Evolutionary conservation across 2,329 filamentous ascomycete genomes (phyloP).

Genomic region (Stagonosporopsis rhizophila): DNA sequence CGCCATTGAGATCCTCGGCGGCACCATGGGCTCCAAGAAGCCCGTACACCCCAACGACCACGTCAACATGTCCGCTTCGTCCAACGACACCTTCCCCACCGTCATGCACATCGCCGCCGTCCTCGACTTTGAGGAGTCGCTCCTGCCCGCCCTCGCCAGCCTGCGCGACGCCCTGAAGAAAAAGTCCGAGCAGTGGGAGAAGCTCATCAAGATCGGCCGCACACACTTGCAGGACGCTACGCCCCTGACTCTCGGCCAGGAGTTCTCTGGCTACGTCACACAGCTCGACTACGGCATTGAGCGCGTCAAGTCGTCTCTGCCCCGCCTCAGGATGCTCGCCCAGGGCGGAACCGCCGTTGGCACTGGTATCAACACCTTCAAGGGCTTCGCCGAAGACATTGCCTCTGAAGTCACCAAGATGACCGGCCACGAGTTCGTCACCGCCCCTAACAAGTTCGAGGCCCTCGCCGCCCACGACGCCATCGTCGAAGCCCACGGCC

Average conservation of each 20-base stretch:
- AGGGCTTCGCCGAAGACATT: constrained; percentile 92
- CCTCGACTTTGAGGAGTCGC: constrained; percentile 84
- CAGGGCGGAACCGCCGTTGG: constrained; percentile 97
- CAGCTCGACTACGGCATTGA: constrained; percentile 91
- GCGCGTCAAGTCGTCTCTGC: constrained; percentile 82
- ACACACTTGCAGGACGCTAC: constrained; percentile 98
- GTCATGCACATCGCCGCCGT: constrained; percentile 99
- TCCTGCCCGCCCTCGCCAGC: constrained; percentile 82
- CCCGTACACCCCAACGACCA: constrained; percentile 99
- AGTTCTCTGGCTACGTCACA: constrained; percentile 96
- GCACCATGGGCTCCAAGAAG: constrained; percentile 94
- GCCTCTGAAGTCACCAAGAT: constrained; percentile 89
- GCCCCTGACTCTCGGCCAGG: constrained; percentile 91
- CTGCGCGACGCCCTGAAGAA: constrained; percentile 83
- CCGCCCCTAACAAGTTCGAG: constrained; percentile 99
- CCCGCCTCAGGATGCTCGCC: constrained; percentile 84
- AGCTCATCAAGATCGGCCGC: constrained; percentile 98
- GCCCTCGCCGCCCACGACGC: constrained; percentile 95
- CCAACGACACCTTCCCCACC: constrained; percentile 98
- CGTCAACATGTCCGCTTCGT: constrained; percentile 98
- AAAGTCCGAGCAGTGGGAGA: constrained; percentile 88
- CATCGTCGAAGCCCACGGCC: constrained; percentile 90
- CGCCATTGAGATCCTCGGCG: constrained; percentile 96
- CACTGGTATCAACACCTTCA: constrained; percentile 96
- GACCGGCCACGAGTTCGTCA: constrained; percentile 92